These are phyloP conservation scores for Shiraia sp. DNA, from an alignment of 2,329 filamentous ascomycete species.

Conservation along the genomic window DNA sequence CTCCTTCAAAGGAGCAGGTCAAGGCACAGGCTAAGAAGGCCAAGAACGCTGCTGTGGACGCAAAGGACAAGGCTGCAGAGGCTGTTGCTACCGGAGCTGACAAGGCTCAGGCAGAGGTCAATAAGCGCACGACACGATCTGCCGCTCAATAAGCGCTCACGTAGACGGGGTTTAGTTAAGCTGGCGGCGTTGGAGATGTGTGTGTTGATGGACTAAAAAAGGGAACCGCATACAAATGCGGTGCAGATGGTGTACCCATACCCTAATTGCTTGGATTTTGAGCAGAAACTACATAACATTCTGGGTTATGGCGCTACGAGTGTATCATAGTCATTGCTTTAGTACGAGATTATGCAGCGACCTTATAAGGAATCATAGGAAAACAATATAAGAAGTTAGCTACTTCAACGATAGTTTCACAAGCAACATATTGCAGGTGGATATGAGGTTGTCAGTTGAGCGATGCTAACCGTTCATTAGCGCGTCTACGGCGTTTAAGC, in stretches of 20 bases:
- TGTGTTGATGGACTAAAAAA: constrained; percentile 13
- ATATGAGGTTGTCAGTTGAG: constrained; percentile 1
- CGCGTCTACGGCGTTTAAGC: no score
- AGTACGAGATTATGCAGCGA: constrained; percentile 20
- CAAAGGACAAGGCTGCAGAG: constrained; percentile 72
- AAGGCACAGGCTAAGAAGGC: constrained; percentile 75
- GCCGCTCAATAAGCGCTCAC: constrained; percentile 30
- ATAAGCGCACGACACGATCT: constrained; percentile 61
- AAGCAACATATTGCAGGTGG: not conserved
- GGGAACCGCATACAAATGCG: constrained; percentile 10
- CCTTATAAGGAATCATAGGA: constrained; percentile 5
- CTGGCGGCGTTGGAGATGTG: not conserved
- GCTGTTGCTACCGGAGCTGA: constrained; percentile 64
- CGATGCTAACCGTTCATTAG: not conserved
- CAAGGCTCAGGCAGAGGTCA: constrained; percentile 73
- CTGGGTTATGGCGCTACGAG: constrained; percentile 29
- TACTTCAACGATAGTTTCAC: not conserved
- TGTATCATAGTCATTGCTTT: constrained; percentile 35
- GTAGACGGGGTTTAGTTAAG: not conserved
- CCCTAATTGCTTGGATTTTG: constrained; percentile 26
- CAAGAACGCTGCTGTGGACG: constrained; percentile 70
- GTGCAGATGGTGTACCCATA: constrained; percentile 18
- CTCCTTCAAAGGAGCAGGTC: constrained; percentile 65
- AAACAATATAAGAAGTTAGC: constrained; percentile 7
- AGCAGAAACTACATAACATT: constrained; percentile 30